Percentiles rank a stretch among this genome's conserved stretches.
These are phyloP conservation scores for Cucumis sativus DNA, from an alignment of 306 rosid genomes.

Conservation along the genomic window Cucumber_9930_V3 NC_026660.2:12441001-12441500, in stretches of 20 bases:
- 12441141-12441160: slow-evolving; percentile 8
- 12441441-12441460: slow-evolving; percentile 49
- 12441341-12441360: neutral
- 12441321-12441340: neutral
- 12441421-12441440: neutral
- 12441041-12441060: neutral
- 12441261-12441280: slow-evolving; percentile 2
- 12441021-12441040: neutral
- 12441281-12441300: neutral
- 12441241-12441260: neutral
- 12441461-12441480: slow-evolving; percentile 42
- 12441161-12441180: neutral
- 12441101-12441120: neutral
- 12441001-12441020: neutral
- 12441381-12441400: neutral
- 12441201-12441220: slow-evolving; percentile 5
- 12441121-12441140: neutral
- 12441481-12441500: slow-evolving; percentile 31
- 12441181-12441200: slow-evolving; percentile 7
- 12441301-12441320: neutral
- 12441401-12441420: neutral
- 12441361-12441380: neutral
- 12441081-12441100: neutral
- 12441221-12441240: neutral
- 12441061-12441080: neutral